Base-by-base conservation (phyloP, 2,329 filamentous ascomycete genomes). In the Esteya vermicola region DNA sequence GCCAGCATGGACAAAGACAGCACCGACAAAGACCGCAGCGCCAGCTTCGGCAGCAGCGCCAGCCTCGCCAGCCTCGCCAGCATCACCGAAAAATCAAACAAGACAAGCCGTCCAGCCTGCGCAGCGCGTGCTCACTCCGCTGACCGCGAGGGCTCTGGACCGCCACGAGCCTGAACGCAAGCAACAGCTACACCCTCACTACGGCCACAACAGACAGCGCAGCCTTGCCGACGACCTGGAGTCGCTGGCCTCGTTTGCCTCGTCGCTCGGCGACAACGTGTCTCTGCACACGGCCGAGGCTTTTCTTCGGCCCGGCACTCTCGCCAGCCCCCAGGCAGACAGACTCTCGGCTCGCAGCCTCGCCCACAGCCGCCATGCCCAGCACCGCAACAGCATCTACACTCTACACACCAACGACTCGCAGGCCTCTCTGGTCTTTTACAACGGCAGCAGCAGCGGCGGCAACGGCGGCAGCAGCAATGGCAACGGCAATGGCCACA, bases 401-500 rank as follows among this genome's bases (percentile, higher is more conserved):
- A 80, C 73, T 4, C 54, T 78, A 3, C 64, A 63, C 18, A 71
- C 72, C 0, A 71, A 68, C 45, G 67, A 64, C 38, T 76, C 72
- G 0, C 65, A 72, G 43, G 60, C 64, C 3, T 75, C 72, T 0
- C 54, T 77, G 6, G 56, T 71, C 0, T 52, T 72, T 0, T 67
- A 65, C 38, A 62, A 63, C 26, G 65, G 61, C 61, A 0, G 34
- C 18, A 68, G 69, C 43, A 60, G 30, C 19, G 35, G 31, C 16
- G 23, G 31, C 4, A 22, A 21, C 20, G 37, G 40, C 4, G 25
- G 21, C 18, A 19, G 26, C 25, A 30, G 4, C 35, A 10, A 19
- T 10, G 14, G 10, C 7, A 22, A 23, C 30, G 33, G 23, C 26
- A 19, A 12, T 26, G 25, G 14, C 28, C 19, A n/a, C 22, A 35